Evolutionary conservation across 495 filamentous ascomycete species (phyloP).

Genomic region (Neurospora sp.): DNA sequence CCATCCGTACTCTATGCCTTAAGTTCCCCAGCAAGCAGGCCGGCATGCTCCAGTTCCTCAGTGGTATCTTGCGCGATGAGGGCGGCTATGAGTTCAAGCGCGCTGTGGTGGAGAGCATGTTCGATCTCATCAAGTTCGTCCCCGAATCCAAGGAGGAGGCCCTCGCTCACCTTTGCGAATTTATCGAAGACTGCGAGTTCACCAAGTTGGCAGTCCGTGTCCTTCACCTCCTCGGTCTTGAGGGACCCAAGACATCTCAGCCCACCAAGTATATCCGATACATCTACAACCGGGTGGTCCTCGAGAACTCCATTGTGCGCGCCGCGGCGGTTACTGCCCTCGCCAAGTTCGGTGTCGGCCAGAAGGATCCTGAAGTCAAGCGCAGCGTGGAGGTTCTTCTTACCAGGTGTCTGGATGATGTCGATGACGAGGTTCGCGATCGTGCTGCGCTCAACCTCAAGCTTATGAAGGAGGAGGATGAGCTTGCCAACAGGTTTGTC

Average conservation of each 20-base stretch:
- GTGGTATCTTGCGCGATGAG: slow-evolving; percentile 88
- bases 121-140: slow-evolving; percentile 97
- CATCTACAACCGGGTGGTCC: slow-evolving; percentile 96
- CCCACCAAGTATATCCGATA: slow-evolving; percentile 99
- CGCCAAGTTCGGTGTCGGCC: slow-evolving; percentile 94
- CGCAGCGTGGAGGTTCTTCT: slow-evolving; percentile 87
- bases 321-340: slow-evolving; percentile 92
- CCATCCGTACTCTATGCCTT: slow-evolving; percentile 88
- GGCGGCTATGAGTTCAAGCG: slow-evolving; percentile 98
- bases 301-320: slow-evolving; percentile 93
- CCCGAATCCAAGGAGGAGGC: slow-evolving; percentile 97
- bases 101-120: slow-evolving; percentile 97
- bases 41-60: slow-evolving; percentile 93
- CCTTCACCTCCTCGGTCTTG: slow-evolving; percentile 82
- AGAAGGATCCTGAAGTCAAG: slow-evolving; percentile 95
- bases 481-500: slow-evolving; percentile 72
- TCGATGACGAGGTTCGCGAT: slow-evolving; percentile 95
- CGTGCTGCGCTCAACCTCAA: slow-evolving; percentile 87
- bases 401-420: slow-evolving; percentile 89
- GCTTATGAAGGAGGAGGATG: slow-evolving; percentile 80
- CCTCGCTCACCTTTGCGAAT: slow-evolving; percentile 92
- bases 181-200: slow-evolving; percentile 99
- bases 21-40: slow-evolving; percentile 99
- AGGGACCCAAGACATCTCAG: slow-evolving; percentile 90
- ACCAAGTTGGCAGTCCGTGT: slow-evolving; percentile 96